Conservation (phyloP, 345 rosid species). For the Pugionium cornutum region DNA sequence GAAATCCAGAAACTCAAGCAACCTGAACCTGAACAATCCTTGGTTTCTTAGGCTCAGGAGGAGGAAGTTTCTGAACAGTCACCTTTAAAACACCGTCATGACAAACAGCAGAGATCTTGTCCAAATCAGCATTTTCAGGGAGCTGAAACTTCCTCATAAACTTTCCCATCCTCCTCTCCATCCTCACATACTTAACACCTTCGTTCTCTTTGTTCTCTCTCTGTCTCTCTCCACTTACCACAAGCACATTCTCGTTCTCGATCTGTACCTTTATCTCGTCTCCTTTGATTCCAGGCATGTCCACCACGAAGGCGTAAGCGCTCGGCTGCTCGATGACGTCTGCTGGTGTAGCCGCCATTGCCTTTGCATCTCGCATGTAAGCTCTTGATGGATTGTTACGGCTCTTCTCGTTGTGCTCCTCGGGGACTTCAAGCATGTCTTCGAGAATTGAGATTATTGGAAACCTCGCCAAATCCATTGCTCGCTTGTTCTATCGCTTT, state of each 20-base stretch:
- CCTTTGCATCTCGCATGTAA: slow-evolving; percentile 65
- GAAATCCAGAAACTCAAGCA: slow-evolving; percentile 42
- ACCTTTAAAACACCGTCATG: slow-evolving; percentile 78
- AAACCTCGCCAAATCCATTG: slow-evolving; percentile 50
- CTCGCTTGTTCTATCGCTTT: neutral
- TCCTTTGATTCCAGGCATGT: slow-evolving; percentile 79
- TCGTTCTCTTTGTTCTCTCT: slow-evolving; percentile 53
- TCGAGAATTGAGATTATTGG: slow-evolving; percentile 53
- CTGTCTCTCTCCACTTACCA: slow-evolving; percentile 63
- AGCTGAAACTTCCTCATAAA: slow-evolving; percentile 70
- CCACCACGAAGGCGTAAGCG: slow-evolving; percentile 60
- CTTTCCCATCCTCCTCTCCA: slow-evolving; percentile 83
- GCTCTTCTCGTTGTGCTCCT: slow-evolving; percentile 42
- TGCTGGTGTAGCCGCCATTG: slow-evolving; percentile 87
- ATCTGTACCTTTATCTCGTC: slow-evolving; percentile 73
- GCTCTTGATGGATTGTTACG: slow-evolving; percentile 52
- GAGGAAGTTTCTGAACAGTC: slow-evolving; percentile 70
- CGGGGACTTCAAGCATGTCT: slow-evolving; percentile 54
- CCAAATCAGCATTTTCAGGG: slow-evolving; percentile 70
- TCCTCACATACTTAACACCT: slow-evolving; percentile 64
- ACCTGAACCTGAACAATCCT: slow-evolving; percentile 72
- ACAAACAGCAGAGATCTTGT: slow-evolving; percentile 60
- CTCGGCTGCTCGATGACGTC: slow-evolving; percentile 63
- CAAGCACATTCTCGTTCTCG: slow-evolving; percentile 70
- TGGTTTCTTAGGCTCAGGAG: slow-evolving; percentile 79